Evolutionary conservation across 2,329 filamentous ascomycete species (phyloP).

Genomic region (Endoconidiophora polonica): DNA sequence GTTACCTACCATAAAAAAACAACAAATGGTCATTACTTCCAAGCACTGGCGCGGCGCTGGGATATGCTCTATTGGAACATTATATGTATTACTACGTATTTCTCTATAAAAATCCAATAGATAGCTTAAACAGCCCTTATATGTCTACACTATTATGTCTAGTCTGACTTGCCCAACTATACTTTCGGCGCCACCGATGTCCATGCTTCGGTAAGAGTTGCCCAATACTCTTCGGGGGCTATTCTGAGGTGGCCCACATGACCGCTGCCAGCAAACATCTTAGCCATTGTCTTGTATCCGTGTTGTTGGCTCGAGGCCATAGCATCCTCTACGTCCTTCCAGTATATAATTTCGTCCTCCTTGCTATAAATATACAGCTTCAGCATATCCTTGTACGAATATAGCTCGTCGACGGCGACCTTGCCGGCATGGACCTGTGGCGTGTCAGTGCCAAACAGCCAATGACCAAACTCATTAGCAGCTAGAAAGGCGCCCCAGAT

Average conservation of each 20-base stretch:
- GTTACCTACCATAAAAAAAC: too few relatives aligned
- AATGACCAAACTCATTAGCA: constrained; percentile 20
- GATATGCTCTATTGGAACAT: too few relatives aligned
- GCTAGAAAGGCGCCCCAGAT: constrained; percentile 30
- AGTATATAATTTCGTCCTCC: constrained; percentile 38
- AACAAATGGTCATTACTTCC: too few relatives aligned
- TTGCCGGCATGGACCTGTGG: constrained; percentile 24
- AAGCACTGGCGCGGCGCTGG: too few relatives aligned
- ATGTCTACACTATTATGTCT: neutral
- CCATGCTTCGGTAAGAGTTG: constrained; percentile 8
- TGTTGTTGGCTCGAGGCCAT: constrained; percentile 28
- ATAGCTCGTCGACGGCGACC: constrained; percentile 18
- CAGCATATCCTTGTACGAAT: constrained; percentile 22
- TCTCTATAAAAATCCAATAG: neutral
- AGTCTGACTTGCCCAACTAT: neutral
- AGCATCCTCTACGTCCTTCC: constrained; percentile 38
- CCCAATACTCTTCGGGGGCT: constrained; percentile 43
- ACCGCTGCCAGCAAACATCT: constrained; percentile 38
- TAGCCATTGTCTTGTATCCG: constrained; percentile 33
- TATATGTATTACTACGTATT: neutral
- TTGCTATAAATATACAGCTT: constrained; percentile 43
- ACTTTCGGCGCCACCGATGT: neutral
- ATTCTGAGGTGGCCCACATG: constrained; percentile 46
- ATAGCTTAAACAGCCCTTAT: neutral
- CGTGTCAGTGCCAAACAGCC: constrained; percentile 23